Evolutionary conservation across 2,329 filamentous ascomycete genomes (phyloP).

Genomic region (Colletotrichum sp.): DNA sequence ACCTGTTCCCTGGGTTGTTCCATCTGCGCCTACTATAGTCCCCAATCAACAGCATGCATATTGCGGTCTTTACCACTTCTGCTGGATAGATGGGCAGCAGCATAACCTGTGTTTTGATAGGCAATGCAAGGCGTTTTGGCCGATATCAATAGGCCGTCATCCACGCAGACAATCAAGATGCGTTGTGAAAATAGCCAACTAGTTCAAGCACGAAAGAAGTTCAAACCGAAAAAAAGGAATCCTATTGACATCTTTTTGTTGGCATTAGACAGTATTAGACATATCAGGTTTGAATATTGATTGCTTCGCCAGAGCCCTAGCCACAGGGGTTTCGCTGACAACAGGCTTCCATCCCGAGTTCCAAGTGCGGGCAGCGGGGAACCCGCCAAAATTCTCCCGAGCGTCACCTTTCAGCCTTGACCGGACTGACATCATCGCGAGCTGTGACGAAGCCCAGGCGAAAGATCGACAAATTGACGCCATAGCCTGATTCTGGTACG

Average conservation of each 20-base stretch:
- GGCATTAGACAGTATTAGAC: background rate
- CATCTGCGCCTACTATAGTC: constrained; percentile 16
- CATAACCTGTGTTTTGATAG: background rate
- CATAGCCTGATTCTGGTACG: constrained; percentile 5
- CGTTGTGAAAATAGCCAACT: background rate
- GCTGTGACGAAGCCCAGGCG: constrained; percentile 11
- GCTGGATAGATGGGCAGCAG: constrained; percentile 13
- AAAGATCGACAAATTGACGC: constrained; percentile 20
- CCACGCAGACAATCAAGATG: background rate
- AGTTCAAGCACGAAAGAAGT: background rate
- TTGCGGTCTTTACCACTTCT: constrained; percentile 12
- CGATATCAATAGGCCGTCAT: background rate
- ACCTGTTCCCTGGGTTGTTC: background rate
- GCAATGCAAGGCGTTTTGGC: background rate
- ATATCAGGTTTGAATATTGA: background rate
- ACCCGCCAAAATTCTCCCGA: constrained; percentile 5
- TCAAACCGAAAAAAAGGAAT: background rate
- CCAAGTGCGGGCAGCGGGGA: constrained; percentile 12
- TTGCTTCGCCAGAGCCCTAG: background rate
- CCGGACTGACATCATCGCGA: constrained; percentile 19
- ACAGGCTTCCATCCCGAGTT: background rate
- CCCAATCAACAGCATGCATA: constrained; percentile 12
- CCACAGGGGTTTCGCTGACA: background rate
- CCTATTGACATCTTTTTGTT: background rate
- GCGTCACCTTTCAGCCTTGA: constrained; percentile 12